A percentile compares a stretch with the other conserved stretches of the same genome.
phyloP scores from a whole-genome alignment of 2,329 filamentous ascomycete species.

The Aspergillus pseudoterreus region DNA sequence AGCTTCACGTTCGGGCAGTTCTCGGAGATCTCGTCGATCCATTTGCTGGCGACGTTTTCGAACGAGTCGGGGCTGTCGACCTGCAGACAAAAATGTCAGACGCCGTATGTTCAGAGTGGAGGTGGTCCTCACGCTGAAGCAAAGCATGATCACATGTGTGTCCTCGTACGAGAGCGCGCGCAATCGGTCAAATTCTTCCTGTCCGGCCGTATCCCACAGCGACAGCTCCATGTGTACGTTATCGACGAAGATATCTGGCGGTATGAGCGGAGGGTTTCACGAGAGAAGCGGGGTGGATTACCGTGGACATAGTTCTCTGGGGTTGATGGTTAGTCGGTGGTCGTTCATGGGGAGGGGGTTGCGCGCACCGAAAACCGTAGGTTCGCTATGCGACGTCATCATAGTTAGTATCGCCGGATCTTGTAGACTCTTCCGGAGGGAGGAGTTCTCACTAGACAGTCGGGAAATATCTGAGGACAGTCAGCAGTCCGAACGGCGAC shows the following conservation, averaged over 20 bases:
- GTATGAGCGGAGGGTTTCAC: slow-evolving; percentile 17
- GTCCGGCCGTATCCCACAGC: slow-evolving; percentile 95
- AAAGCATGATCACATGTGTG: slow-evolving; percentile 97
- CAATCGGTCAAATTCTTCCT: slow-evolving; percentile 97
- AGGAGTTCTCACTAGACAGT: slow-evolving; percentile 74
- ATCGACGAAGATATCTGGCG: slow-evolving; percentile 91
- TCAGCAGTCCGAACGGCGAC: slow-evolving; percentile 15
- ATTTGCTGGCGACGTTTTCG: slow-evolving; percentile 98
- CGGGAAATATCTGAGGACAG: slow-evolving; percentile 72
- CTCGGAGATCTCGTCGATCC: slow-evolving; percentile 96
- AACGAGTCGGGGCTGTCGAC: slow-evolving; percentile 93
- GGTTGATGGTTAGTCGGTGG: slow-evolving; percentile 24
- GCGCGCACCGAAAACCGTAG: slow-evolving; percentile 74
- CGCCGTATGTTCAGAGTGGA: background rate
- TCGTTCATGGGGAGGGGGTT: slow-evolving; percentile 5
- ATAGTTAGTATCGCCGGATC: slow-evolving; percentile 19
- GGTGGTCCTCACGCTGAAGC: slow-evolving; percentile 69
- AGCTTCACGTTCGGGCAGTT: slow-evolving; percentile 95
- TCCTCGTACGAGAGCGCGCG: slow-evolving; percentile 96
- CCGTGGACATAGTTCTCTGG: slow-evolving; percentile 96
- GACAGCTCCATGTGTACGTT: slow-evolving; percentile 95
- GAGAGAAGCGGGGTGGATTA: slow-evolving; percentile 42
- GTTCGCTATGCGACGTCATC: slow-evolving; percentile 57
- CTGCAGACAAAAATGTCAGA: slow-evolving; percentile 27
- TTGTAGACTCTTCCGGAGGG: background rate